Evolutionary conservation across 768 basidiomycete species (phyloP).

Genomic region (Phanerodontia chrysosporium): DNA sequence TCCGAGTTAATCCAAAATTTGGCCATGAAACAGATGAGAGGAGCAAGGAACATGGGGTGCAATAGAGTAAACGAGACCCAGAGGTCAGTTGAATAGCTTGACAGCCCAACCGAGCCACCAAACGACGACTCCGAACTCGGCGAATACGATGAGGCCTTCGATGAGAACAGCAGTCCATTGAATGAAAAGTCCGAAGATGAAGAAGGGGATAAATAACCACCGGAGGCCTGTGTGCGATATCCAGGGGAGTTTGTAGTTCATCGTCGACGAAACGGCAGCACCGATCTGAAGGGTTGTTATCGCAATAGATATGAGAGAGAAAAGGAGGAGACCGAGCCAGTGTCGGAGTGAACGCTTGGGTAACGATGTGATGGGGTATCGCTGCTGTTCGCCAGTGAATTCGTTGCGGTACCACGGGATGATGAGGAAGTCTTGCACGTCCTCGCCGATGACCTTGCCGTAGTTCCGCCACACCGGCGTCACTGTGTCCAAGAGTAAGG

Average conservation of each 20-base stretch:
- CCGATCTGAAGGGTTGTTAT: conserved; percentile 53
- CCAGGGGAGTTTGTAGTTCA: conserved; percentile 51
- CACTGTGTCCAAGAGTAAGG: conserved; percentile 69
- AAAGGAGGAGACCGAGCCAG: conserved; percentile 57
- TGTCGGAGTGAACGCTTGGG: conserved; percentile 65
- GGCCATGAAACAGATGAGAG: background rate
- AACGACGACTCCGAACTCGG: conserved; percentile 52
- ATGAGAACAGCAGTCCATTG: conserved; percentile 65
- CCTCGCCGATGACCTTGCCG: conserved; percentile 77
- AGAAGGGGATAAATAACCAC: conserved; percentile 59
- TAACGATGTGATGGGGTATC: conserved; percentile 54
- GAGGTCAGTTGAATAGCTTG: conserved; percentile 38
- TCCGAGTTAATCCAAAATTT: background rate
- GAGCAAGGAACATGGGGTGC: background rate
- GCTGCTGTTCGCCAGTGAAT: conserved; percentile 72
- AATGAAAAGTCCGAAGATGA: conserved; percentile 58
- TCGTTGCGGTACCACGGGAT: conserved; percentile 81
- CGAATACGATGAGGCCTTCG: conserved; percentile 52
- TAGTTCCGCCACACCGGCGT: conserved; percentile 81
- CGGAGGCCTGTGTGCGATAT: conserved; percentile 60
- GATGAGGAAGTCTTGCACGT: conserved; percentile 76
- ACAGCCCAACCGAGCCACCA: conserved; percentile 81
- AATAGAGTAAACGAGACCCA: background rate
- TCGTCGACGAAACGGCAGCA: conserved; percentile 50
- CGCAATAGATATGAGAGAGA: conserved; percentile 44